Conservation (phyloP, 768 basidiomycete species). For the Kwoniella bestiolae region DNA sequence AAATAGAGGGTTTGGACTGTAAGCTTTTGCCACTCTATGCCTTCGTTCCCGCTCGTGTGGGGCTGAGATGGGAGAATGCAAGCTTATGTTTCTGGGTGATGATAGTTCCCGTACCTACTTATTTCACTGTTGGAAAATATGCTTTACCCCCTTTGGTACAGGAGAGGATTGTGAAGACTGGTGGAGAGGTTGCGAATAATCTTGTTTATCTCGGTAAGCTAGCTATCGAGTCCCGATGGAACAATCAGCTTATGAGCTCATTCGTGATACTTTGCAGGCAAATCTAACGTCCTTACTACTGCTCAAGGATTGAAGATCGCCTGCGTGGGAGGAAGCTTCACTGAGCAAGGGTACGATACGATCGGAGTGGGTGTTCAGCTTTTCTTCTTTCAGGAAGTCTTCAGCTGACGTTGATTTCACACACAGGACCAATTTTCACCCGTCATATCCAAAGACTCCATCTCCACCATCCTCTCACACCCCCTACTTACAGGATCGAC, state of each 20-base stretch:
- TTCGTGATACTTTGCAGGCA: constrained; percentile 64
- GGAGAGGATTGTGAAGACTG: constrained; percentile 73
- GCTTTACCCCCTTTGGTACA: constrained; percentile 74
- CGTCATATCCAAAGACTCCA: constrained; percentile 27
- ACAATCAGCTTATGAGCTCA: too few species aligned
- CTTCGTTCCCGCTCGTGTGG: too few species aligned
- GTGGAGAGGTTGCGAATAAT: constrained; percentile 79
- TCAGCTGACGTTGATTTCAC: neutral
- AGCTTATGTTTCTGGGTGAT: too few species aligned
- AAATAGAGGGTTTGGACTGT: constrained; percentile 41
- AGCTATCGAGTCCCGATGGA: too few species aligned
- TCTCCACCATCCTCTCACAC: constrained; percentile 57
- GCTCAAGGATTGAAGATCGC: constrained; percentile 78
- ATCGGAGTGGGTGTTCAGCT: constrained; percentile 47
- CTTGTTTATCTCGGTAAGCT: constrained; percentile 81
- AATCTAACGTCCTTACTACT: constrained; percentile 79
- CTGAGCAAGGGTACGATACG: constrained; percentile 60
- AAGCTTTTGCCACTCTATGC: too few species aligned
- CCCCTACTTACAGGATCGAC: constrained; percentile 23
- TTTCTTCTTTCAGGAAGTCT: neutral
- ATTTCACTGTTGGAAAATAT: constrained; percentile 85
- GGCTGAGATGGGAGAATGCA: too few species aligned
- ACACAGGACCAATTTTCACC: constrained; percentile 39
- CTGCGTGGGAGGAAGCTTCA: constrained; percentile 79
- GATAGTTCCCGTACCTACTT: constrained; percentile 87